Base-by-base conservation (phyloP, 345 rosid species). In the Moricandia arvensis region DNA sequence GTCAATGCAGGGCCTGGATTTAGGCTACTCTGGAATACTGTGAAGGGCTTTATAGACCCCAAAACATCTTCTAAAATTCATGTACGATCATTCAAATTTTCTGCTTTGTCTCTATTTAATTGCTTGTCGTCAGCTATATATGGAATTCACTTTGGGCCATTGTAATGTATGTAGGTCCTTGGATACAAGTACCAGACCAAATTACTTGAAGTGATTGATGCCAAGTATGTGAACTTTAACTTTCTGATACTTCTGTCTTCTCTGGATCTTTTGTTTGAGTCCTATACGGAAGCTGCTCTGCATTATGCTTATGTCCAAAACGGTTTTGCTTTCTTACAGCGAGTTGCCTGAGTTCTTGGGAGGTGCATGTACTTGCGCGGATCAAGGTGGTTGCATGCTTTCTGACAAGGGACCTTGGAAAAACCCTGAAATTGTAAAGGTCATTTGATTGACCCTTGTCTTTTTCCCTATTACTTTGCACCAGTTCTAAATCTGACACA, bases 1-100 rank as follows among this genome's bases (percentile, higher is more conserved):
- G 90, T 94, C 86, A 94, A 94, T 77, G 93, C 98, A 81, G 98
- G 98, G 71, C 85, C 95, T 69, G 98, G 97, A 63, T 93, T 93
- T 86, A 88, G 97, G 86, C 82, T 91, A 55, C 80, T 93, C 66
- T 93, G 98, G 98, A 91, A 78, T 81, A 91, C 94, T 26, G 87
- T 93, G 13, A 93, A 91, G 80, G 82, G 86, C 63, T 93, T 93
- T 83, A 83, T 94, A 69, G 98, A 94, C 87, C 98, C 98, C 4
- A 94, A 89, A 83, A 94, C 98, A 47, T 87, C 97, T 66, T 88
- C 97, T 69, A 94, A 94, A 81, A 96, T 96, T 73, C 98, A 96
- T 80, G 98, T 96, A 85, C 63, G 93, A 63, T n/a, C 69, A 66
- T 66, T 54, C 15, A 13, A 43, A 66, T 74, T 85, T 9, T 54